Evolutionary conservation across 2,329 filamentous ascomycete species (phyloP).

Genomic region (Clonostachys rhizophaga): DNA sequence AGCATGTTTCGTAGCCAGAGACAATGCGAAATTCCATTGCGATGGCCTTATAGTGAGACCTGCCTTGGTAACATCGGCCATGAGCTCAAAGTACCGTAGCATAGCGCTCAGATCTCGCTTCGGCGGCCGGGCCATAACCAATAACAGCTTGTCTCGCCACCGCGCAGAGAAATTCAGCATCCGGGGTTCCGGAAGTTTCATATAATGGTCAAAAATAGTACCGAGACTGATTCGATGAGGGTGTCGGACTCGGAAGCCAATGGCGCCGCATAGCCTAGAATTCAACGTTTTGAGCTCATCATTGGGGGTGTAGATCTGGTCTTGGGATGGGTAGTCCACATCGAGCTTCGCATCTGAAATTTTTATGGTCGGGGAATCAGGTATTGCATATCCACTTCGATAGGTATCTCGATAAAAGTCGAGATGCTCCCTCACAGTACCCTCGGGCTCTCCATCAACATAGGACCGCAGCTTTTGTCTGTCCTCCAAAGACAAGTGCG

Average conservation of each 20-base stretch:
- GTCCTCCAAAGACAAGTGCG: constrained; percentile 6
- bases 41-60: constrained; percentile 60
- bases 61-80: constrained; percentile 78
- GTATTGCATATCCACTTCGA: constrained; percentile 45
- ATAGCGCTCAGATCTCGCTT: constrained; percentile 56
- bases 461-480: constrained; percentile 45
- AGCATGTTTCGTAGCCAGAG: constrained; percentile 69
- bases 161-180: constrained; percentile 42
- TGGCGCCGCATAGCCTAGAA: constrained; percentile 29
- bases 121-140: constrained; percentile 60
- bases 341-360: constrained; percentile 49
- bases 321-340: constrained; percentile 34
- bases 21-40: constrained; percentile 83
- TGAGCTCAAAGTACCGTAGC: constrained; percentile 76
- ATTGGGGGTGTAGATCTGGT: constrained; percentile 28
- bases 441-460: constrained; percentile 43
- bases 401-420: constrained; percentile 48
- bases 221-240: constrained; percentile 33
- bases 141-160: constrained; percentile 60
- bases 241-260: constrained; percentile 34
- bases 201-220: constrained; percentile 43
- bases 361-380: constrained; percentile 40
- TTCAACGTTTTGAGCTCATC: constrained; percentile 28
- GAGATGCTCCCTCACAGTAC: constrained; percentile 47
- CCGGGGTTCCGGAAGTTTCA: constrained; percentile 43